These are phyloP conservation scores for Candida ovalis DNA, from an alignment of 805 yeast species.

Conservation along the genomic window DNA sequence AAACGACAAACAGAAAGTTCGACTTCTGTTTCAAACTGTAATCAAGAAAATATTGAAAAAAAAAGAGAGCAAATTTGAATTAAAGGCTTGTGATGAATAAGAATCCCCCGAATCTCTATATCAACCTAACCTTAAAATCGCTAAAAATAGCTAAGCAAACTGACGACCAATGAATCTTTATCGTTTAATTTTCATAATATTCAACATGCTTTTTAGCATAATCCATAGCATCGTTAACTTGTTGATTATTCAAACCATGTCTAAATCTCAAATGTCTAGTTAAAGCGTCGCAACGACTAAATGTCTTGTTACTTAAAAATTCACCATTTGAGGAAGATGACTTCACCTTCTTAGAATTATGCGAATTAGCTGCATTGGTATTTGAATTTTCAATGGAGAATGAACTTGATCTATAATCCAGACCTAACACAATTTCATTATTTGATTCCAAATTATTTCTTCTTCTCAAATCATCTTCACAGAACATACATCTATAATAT, in stretches of 20 bases:
- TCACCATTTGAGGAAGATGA: conserved; percentile 25
- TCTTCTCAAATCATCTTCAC: conserved; percentile 65
- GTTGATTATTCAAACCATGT: conserved; percentile 66
- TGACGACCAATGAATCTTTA: not conserved
- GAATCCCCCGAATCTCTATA: not conserved
- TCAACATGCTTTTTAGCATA: conserved; percentile 78
- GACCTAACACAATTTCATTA: conserved; percentile 38
- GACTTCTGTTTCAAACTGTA: not conserved
- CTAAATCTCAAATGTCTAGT: conserved; percentile 91
- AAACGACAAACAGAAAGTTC: not conserved
- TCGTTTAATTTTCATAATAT: conserved; percentile 37
- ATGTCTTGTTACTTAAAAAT: conserved; percentile 53
- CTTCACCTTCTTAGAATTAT: conserved; percentile 37
- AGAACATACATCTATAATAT: conserved; percentile 79
- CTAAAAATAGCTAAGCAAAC: not conserved
- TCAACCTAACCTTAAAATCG: not conserved
- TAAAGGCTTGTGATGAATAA: too few relatives aligned
- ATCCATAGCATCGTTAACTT: conserved; percentile 67
- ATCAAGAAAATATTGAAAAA: not conserved
- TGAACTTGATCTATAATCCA: conserved; percentile 24
- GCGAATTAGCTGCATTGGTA: conserved; percentile 29
- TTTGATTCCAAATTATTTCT: conserved; percentile 39
- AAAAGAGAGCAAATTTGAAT: too few relatives aligned
- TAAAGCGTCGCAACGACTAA: conserved; percentile 90
- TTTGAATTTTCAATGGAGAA: conserved; percentile 29